Evolutionary conservation across 495 filamentous ascomycete genomes (phyloP), one percentile per base, ranked within the genome.

Genomic region (Aspergillus coremiiformis): DNA sequence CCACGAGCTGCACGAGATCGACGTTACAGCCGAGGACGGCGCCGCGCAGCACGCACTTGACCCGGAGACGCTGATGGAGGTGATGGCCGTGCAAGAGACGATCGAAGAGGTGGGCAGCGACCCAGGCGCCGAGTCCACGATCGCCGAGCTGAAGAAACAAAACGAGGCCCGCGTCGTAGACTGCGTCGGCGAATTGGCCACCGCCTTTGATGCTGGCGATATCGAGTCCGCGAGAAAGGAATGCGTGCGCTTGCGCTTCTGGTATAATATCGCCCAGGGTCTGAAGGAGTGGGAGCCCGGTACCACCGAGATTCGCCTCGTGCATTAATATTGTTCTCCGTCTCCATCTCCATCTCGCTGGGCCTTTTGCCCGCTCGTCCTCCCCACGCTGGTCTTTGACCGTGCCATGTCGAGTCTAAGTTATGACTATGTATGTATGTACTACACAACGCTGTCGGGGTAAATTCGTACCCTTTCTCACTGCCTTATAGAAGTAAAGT

Each of bases 271-370:
- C 44, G 78, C 79, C 44, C 85, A 95, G 72, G 86, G 84, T 21
- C 65, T 96, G 60, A 71, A 83, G 65, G 78, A 79, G 58, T 95
- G 92, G 93, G 91, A 89, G 78, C 82, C 76, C 67, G 90, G 88
- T 17, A 62, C 53, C 20, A 85, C 82, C 65, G 72, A 77, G 44
- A 78, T 87, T 56, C 74, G 83, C 24, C 56, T 88, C 57, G 70
- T 83, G 57, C 86, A 90, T 74, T 85, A 21, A 12, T 5, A 4
- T 35, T 35, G 9, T 9, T 39, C 17, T 17, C 2, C 29, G 2
- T 32, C 11, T 32, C 29, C 5, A n/a, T 35, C 5, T n/a, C 32
- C 32, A 15, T 35, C 5, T 35, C 1, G 9, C 11, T 35, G 4
- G 10, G 10, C 11, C n/a, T 35, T 35, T 12, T 3, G 5, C 2